Percentiles rank a stretch among this genome's conserved stretches.
Evolutionary conservation across 257 asterid genomes (phyloP).

Genomic region (Rhazya stricta): DNA sequence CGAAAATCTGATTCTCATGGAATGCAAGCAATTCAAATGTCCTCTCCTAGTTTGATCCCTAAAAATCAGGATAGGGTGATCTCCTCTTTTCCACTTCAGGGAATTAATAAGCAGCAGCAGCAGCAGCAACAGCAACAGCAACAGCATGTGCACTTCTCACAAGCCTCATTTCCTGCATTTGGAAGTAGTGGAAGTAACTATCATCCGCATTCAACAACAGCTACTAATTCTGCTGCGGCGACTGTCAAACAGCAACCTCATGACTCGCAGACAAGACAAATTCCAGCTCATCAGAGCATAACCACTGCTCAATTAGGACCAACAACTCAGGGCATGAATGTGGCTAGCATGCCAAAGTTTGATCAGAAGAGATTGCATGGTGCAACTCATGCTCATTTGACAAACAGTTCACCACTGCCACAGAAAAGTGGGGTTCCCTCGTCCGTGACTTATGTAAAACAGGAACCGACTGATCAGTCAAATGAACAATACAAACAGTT

Average conservation of each 20-base stretch:
- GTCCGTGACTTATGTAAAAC: conserved; percentile 54
- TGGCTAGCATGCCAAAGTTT: conserved; percentile 48
- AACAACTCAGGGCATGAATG: conserved; percentile 42
- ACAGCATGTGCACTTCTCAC: conserved; percentile 58
- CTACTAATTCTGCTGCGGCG: conserved; percentile 39
- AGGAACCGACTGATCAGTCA: conserved; percentile 66
- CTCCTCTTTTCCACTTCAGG: conserved; percentile 55
- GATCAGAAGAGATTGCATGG: conserved; percentile 50
- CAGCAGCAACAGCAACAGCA: conserved; percentile 66
- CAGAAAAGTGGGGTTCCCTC: conserved; percentile 39
- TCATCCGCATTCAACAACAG: conserved; percentile 49
- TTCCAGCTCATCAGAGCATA: conserved; percentile 52
- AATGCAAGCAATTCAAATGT: conserved; percentile 41
- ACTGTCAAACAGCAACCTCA: conserved; percentile 53
- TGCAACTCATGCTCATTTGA: conserved; percentile 33
- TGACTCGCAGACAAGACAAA: conserved; percentile 65
- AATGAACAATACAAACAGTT: conserved; percentile 50
- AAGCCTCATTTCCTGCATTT: conserved; percentile 47
- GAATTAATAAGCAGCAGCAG: conserved; percentile 61
- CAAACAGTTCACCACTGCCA: conserved; percentile 36
- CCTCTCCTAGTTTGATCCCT: conserved; percentile 39
- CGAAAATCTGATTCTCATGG: conserved; percentile 50
- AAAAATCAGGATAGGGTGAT: conserved; percentile 62
- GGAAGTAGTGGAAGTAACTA: conserved; percentile 53
- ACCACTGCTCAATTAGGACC: conserved; percentile 43